Percentiles rank a stretch among this genome's conserved stretches.
phyloP scores from a whole-genome alignment of 352 stramenopile species.

The Aphanomyces euteiches region DNA sequence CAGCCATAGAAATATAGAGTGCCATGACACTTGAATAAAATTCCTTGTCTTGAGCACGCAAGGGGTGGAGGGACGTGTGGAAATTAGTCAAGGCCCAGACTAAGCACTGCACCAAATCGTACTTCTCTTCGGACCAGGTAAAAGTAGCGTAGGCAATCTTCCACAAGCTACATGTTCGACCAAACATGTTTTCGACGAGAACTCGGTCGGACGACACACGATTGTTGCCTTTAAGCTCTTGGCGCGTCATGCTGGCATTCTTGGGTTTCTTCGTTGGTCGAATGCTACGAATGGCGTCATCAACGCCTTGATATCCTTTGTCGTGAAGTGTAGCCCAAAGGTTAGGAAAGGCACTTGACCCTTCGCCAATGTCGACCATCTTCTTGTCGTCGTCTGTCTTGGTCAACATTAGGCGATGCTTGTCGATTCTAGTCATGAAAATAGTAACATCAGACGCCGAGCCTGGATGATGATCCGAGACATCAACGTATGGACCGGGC shows the following conservation, averaged over 20 bases:
- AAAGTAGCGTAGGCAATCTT: background rate
- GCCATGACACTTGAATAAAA: slow-evolving; percentile 1
- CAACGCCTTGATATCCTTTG: background rate
- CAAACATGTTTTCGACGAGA: background rate
- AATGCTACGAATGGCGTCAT: background rate
- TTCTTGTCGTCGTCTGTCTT: background rate
- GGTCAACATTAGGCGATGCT: background rate
- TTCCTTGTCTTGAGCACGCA: background rate
- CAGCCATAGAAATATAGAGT: background rate
- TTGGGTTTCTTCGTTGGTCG: background rate
- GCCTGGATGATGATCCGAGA: background rate
- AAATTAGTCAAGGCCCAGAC: background rate
- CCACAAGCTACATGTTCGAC: slow-evolving; percentile 1
- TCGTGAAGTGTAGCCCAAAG: background rate
- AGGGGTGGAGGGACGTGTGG: background rate
- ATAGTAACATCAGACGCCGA: slow-evolving; percentile 1
- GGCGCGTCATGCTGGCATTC: background rate
- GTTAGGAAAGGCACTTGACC: background rate
- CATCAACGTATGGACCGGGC: background rate
- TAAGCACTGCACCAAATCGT: background rate
- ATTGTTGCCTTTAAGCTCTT: background rate
- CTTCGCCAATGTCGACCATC: background rate
- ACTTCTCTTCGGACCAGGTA: background rate
- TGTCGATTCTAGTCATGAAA: background rate
- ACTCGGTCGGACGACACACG: background rate